Evolutionary conservation across 2,329 filamentous ascomycete genomes (phyloP).

Genomic region (Lasiodiplodia sp.): DNA sequence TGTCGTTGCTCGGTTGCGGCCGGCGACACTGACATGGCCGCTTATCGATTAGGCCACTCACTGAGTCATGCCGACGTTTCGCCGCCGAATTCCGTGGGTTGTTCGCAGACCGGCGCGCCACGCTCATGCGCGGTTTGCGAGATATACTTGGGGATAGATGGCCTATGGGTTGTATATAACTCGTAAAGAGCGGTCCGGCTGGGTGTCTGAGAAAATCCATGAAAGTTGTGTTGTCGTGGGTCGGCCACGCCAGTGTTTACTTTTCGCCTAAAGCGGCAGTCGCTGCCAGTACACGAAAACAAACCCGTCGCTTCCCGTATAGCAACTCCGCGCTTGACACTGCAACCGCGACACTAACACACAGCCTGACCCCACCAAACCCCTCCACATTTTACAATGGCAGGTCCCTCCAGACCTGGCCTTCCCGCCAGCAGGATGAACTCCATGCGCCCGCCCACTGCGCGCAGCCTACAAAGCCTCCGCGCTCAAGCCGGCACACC

Average conservation of each 20-base stretch:
- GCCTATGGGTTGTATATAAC: neutral
- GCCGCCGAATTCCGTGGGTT: neutral
- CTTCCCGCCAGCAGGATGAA: constrained; percentile 59
- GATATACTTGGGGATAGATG: neutral
- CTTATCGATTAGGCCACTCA: constrained; percentile 8
- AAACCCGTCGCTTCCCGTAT: constrained; percentile 10
- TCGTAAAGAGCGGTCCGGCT: neutral
- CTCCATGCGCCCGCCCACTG: constrained; percentile 62
- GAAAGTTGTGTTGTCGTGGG: neutral
- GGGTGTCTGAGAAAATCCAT: neutral
- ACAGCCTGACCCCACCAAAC: constrained; percentile 4
- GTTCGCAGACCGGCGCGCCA: neutral
- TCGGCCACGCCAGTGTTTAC: neutral
- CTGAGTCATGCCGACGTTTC: neutral
- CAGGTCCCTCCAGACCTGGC: constrained; percentile 61
- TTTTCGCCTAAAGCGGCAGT: constrained; percentile 1
- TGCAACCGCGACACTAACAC: constrained; percentile 6
- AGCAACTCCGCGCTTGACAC: constrained; percentile 1
- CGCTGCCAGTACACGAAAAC: constrained; percentile 24
- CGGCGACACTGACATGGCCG: neutral
- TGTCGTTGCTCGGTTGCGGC: constrained; percentile 16
- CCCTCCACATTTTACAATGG: constrained; percentile 52
- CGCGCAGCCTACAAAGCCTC: constrained; percentile 57
- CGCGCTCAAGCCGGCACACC: constrained; percentile 61
- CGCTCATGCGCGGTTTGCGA: neutral